phyloP scores from a whole-genome alignment of 2,329 filamentous ascomycete genomes.

The Botrytis aclada region DNA sequence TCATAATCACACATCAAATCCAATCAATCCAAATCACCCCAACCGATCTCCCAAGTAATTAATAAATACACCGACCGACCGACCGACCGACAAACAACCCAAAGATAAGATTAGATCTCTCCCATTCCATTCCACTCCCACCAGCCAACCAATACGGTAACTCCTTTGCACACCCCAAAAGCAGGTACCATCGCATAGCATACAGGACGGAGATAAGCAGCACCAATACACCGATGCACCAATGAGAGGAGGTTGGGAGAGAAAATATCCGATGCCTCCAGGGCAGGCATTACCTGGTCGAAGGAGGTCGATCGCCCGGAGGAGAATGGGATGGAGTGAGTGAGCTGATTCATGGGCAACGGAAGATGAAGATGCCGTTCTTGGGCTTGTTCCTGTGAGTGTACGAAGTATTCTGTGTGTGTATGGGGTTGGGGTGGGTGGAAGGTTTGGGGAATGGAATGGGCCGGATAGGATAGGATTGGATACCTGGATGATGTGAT shows the following conservation, averaged over 20 bases:
- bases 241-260: neutral
- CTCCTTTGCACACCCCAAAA: neutral
- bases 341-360: slow-evolving; percentile 13
- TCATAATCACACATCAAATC: neutral
- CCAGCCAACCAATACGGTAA: too few relatives aligned
- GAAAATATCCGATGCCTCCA: neutral
- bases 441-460: neutral
- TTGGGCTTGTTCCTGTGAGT: too few relatives aligned
- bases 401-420: too few relatives aligned
- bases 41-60: neutral
- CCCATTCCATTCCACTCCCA: neutral
- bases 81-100: too few relatives aligned
- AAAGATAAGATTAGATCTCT: neutral
- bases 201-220: neutral
- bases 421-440: too few relatives aligned
- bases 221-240: neutral
- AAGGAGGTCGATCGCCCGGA: neutral
- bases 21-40: neutral
- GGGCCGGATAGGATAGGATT: too few relatives aligned
- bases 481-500: too few relatives aligned
- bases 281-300: neutral
- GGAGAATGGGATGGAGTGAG: too few relatives aligned
- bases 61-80: too few relatives aligned
- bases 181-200: neutral
- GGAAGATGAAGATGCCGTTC: slow-evolving; percentile 1